Conservation (phyloP, 495 filamentous ascomycete genomes). For the Tuber melanosporum region DNA sequence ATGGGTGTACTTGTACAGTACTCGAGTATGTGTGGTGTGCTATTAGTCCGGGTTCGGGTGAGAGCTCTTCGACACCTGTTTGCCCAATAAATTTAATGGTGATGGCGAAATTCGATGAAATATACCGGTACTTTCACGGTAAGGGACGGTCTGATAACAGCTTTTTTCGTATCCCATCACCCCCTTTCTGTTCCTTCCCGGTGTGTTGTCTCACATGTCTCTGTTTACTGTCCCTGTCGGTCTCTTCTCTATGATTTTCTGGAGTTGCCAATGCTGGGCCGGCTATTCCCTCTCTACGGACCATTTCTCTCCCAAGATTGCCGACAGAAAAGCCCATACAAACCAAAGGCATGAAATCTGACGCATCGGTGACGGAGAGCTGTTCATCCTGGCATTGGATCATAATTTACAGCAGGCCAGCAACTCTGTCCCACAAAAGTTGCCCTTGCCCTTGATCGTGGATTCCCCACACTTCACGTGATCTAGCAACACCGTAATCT, state of each 20-base stretch:
- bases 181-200: background rate
- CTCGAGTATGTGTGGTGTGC: background rate
- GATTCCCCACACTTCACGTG: background rate
- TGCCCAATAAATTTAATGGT: background rate
- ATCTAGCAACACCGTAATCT: background rate
- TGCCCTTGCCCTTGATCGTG: background rate
- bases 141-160: background rate
- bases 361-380: background rate
- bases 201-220: background rate
- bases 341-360: background rate
- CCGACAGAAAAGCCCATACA: background rate
- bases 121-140: background rate
- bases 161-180: background rate
- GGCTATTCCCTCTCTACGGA: background rate
- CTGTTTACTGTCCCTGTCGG: background rate
- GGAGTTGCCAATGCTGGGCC: background rate
- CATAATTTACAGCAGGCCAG: background rate
- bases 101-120: background rate
- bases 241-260: background rate
- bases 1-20: background rate
- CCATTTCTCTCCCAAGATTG: background rate
- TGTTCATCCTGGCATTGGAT: background rate
- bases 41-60: background rate
- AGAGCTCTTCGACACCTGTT: background rate
- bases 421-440: conserved; percentile 4